A percentile compares a stretch with the other conserved stretches of the same genome.
Conservation (phyloP, 176 grass and related monocot species). For the Paspalum vaginatum region DNA sequence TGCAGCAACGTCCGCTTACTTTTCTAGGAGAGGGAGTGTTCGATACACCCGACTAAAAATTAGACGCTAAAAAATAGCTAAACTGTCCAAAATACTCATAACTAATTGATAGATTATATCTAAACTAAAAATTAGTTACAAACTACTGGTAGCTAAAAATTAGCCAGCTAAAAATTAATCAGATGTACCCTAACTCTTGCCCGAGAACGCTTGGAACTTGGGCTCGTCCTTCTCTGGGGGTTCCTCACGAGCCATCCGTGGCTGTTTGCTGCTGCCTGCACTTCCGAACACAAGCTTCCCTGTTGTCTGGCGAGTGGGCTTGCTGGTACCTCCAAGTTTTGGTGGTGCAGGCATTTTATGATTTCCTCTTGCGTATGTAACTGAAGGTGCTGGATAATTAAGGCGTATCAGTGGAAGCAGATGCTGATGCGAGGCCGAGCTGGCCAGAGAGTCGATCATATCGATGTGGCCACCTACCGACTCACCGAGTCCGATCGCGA, state of each 20-base stretch:
- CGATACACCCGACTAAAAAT: too few relatives aligned
- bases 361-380: conserved; percentile 34
- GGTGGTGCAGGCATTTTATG: conserved; percentile 31
- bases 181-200: conserved; percentile 66
- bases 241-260: conserved; percentile 51
- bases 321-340: conserved; percentile 21
- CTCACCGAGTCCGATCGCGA: too few relatives aligned
- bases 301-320: conserved; percentile 34
- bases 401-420: too few relatives aligned
- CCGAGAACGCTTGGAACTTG: conserved; percentile 70
- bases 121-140: too few relatives aligned
- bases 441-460: not conserved
- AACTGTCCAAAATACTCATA: too few relatives aligned
- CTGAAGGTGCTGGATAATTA: not conserved
- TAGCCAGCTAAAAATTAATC: too few relatives aligned
- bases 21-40: too few relatives aligned
- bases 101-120: too few relatives aligned
- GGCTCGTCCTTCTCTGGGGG: conserved; percentile 59
- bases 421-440: too few relatives aligned
- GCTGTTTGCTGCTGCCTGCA: conserved; percentile 49
- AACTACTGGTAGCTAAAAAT: too few relatives aligned
- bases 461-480: too few relatives aligned
- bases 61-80: too few relatives aligned
- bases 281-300: conserved; percentile 75
- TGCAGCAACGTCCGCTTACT: conserved; percentile 15